Base-by-base conservation (phyloP, 495 filamentous ascomycete species). In the Penicillium egyptiacum region DNA sequence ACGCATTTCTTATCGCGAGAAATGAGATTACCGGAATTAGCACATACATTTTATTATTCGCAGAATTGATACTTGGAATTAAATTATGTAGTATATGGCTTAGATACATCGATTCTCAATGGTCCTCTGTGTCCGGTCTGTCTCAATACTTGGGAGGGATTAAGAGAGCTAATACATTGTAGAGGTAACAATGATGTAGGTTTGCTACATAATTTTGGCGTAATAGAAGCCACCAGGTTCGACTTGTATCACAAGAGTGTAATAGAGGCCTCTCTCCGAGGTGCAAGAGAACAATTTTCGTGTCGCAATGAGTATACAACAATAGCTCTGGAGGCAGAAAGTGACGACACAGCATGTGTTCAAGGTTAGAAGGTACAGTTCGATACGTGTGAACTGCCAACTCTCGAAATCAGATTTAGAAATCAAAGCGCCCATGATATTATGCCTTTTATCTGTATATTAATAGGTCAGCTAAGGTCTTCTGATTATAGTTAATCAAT, bases 1-100 rank as follows among this genome's bases (percentile, higher is more conserved):
- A 51, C 50, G n/a, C n/a, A 43, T 19, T 42, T 33, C 37, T 41
- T 42, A 53, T 42, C 39, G 26, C 37, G 25, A 17, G 9, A 28
- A 14, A 30, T 42, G 39, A 33, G 20, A 33, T 31, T 16, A 16
- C 10, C 12, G 11, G 30, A 33, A 4, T 4, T 28, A 35, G 33
- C 11, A 16, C 17, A 16, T 16, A 35, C 33, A 35, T 35, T 16
- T 30, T 30, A 33, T 33, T 33, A 35, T 35, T 16, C 6, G 31
- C 4, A 16, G 10, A 35, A 35, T 6, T 35, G 4, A 6, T 16
- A n/a, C n/a, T n/a, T n/a, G 14, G 14, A 16, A n/a, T 39, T 37
- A 17, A 39, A 39, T 2, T 39, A 39, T 8, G 7, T 39, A 39
- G 7, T 39, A 39, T 1, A 37, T 16, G 14, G 5, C 14, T 17